Evolutionary conservation across 75 land plant species (phyloP).

Genomic region (Isoetes taiwanensis): DNA sequence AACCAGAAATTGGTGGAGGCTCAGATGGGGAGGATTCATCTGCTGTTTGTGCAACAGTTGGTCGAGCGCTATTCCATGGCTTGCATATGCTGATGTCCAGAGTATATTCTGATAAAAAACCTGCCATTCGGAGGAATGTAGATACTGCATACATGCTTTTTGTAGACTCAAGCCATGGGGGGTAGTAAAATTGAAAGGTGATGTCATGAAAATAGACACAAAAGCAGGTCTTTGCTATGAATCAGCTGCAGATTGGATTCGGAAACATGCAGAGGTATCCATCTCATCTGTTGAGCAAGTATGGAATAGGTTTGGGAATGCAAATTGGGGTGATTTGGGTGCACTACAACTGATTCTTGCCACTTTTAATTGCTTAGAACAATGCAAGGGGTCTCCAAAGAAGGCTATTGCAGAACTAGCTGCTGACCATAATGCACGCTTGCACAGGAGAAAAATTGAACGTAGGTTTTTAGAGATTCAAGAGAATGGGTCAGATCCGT

Average conservation of each 20-base stretch:
- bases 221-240: conserved; percentile 32
- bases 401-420: conserved; percentile 54
- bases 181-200: conserved; percentile 54
- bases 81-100: conserved; percentile 53
- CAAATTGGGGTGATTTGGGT: conserved; percentile 43
- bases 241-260: conserved; percentile 48
- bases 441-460: conserved; percentile 49
- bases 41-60: conserved; percentile 26
- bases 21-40: conserved; percentile 20
- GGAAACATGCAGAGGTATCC: conserved; percentile 32
- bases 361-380: conserved; percentile 45
- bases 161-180: conserved; percentile 49
- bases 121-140: conserved; percentile 1
- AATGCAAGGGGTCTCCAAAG: conserved; percentile 49
- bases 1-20: conserved; percentile 22
- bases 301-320: conserved; percentile 41
- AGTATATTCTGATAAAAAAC: conserved; percentile 24
- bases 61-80: conserved; percentile 65
- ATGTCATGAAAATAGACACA: conserved; percentile 41
- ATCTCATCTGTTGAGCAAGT: conserved; percentile 33
- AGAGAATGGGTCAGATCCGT: conserved; percentile 31
- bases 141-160: conserved; percentile 48
- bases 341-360: conserved; percentile 36
- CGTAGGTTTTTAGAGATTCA: conserved; percentile 34
- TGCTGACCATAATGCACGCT: conserved; percentile 36